These are phyloP conservation scores for Eimeria praecox DNA, from an alignment of 169 alveolate species.

Conservation along the genomic window DNA sequence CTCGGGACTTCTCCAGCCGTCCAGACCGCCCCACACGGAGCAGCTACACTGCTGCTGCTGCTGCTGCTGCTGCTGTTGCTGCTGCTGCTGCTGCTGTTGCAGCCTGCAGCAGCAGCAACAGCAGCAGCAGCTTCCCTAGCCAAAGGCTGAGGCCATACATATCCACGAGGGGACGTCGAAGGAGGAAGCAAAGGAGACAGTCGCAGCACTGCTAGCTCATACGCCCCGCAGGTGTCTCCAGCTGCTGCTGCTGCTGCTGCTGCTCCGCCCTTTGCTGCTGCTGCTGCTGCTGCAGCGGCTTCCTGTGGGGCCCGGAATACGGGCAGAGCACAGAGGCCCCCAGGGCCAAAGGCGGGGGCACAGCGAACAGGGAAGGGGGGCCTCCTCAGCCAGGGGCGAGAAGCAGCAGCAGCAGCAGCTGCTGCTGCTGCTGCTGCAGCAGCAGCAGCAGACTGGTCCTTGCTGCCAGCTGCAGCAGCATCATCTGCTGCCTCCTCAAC, in stretches of 20 bases:
- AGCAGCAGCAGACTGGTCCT: not conserved
- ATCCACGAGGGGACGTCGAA: not conserved
- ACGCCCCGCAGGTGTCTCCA: slow-evolving; percentile 2
- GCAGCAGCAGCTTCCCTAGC: slow-evolving; percentile 24
- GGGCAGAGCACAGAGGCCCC: slow-evolving; percentile 70
- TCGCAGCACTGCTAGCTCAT: slow-evolving; percentile 35
- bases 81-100: not conserved
- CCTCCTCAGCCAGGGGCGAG: slow-evolving; percentile 17
- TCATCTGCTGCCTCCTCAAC: too few species aligned
- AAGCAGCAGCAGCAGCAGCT: not conserved
- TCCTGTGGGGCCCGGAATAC: not conserved
- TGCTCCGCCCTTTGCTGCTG: slow-evolving; percentile 33
- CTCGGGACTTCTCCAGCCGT: slow-evolving; percentile 68
- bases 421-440: not conserved
- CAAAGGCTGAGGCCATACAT: slow-evolving; percentile 28
- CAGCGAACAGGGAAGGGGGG: slow-evolving; percentile 79
- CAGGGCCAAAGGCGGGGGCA: slow-evolving; percentile 68
- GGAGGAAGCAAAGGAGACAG: slow-evolving; percentile 69
- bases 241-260: slow-evolving; percentile 74
- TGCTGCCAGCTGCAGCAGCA: not conserved
- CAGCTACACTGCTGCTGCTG: slow-evolving; percentile 20
- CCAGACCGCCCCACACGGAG: slow-evolving; percentile 42
- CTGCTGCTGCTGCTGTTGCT: not conserved
- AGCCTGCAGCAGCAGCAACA: slow-evolving; percentile 5
- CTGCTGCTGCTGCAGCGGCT: slow-evolving; percentile 42